Conservation (phyloP, 495 filamentous ascomycete genomes). For the Penicillium alfredii region DNA sequence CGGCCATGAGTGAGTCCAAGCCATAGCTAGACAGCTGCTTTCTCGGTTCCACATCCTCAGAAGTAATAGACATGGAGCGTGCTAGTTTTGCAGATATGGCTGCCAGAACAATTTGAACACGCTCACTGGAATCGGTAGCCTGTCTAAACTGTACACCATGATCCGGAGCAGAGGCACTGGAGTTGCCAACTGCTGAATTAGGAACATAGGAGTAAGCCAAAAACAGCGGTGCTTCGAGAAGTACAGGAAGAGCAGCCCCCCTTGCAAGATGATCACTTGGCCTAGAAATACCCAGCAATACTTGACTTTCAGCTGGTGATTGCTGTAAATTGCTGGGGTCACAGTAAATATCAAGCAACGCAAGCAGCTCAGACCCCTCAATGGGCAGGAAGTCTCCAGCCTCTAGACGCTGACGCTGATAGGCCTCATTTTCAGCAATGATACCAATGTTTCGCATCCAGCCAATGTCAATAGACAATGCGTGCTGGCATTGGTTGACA, state of each 20-base stretch:
- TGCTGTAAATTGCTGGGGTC: constrained; percentile 11
- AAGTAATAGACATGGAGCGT: constrained; percentile 7
- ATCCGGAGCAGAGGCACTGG: no score
- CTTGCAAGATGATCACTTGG: constrained; percentile 1
- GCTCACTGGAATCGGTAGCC: neutral
- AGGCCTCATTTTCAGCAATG: constrained; percentile 18
- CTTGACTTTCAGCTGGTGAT: neutral
- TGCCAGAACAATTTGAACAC: neutral
- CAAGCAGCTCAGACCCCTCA: constrained; percentile 22
- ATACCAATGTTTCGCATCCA: constrained; percentile 25
- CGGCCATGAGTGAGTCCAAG: constrained; percentile 49
- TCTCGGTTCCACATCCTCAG: constrained; percentile 16
- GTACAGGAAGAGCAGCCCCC: neutral
- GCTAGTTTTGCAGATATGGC: constrained; percentile 7
- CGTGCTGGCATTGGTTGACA: constrained; percentile 19
- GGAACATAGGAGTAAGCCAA: constrained; percentile 1
- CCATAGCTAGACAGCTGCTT: constrained; percentile 33
- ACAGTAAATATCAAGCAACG: constrained; percentile 27
- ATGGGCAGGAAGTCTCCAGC: constrained; percentile 10
- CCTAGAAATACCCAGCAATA: constrained; percentile 2
- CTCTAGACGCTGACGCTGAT: constrained; percentile 4
- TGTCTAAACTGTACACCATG: constrained; percentile 1
- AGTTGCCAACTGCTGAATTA: neutral
- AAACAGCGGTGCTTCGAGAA: constrained; percentile 3
- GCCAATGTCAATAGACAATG: constrained; percentile 28